Evolutionary conservation across 768 basidiomycete species (phyloP).

Genomic region (Leccinum olivaceopallidum): DNA sequence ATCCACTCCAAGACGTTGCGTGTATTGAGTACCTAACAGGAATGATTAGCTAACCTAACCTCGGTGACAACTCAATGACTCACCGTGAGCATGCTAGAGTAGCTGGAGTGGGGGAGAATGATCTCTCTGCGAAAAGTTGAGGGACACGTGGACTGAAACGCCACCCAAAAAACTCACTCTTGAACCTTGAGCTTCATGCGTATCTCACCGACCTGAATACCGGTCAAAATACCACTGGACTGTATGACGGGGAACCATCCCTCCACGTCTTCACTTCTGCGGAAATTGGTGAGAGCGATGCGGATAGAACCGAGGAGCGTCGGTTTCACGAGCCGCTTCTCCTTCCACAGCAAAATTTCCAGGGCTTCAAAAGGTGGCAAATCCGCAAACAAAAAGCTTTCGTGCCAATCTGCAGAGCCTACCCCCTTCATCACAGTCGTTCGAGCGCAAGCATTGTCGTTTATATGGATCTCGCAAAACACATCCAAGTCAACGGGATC

Average conservation of each 20-base stretch:
- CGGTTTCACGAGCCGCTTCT: constrained; percentile 63
- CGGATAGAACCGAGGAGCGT: constrained; percentile 57
- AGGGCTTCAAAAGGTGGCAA: constrained; percentile 77
- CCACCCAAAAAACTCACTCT: constrained; percentile 51
- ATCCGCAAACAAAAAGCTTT: constrained; percentile 71
- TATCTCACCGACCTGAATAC: constrained; percentile 73
- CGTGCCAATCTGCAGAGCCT: constrained; percentile 79
- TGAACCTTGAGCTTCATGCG: constrained; percentile 71
- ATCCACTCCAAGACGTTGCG: constrained; percentile 78
- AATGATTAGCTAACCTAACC: neutral
- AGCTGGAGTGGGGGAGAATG: constrained; percentile 67
- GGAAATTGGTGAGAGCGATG: constrained; percentile 69
- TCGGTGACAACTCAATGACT: constrained; percentile 15
- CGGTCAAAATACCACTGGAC: constrained; percentile 44
- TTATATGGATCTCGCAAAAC: constrained; percentile 78
- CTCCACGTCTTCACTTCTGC: constrained; percentile 71
- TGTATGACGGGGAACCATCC: constrained; percentile 84
- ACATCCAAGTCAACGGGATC: constrained; percentile 68
- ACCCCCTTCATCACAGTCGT: constrained; percentile 72
- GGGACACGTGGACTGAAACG: constrained; percentile 3
- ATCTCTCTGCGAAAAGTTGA: constrained; percentile 57
- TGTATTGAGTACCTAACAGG: constrained; percentile 39
- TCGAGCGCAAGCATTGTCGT: constrained; percentile 65
- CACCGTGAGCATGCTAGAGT: constrained; percentile 61
- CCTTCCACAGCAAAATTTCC: constrained; percentile 66